Conservation (phyloP, 2,329 filamentous ascomycete genomes). For the Alternaria tenuissima region DNA sequence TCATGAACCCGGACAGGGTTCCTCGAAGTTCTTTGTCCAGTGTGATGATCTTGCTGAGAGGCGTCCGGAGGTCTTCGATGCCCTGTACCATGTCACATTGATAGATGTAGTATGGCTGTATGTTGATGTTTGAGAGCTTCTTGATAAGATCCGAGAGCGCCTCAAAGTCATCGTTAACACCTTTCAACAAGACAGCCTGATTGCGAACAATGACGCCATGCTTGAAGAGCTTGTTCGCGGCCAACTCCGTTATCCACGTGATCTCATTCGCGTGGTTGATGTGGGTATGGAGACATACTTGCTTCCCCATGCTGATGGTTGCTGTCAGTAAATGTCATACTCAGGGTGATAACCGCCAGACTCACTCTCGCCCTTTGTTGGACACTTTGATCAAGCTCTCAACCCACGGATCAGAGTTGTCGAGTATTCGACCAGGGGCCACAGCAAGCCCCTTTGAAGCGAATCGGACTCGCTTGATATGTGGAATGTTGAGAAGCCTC, state of each 20-base stretch:
- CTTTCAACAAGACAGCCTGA: slow-evolving; percentile 66
- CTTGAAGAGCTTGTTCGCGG: slow-evolving; percentile 60
- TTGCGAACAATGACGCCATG: slow-evolving; percentile 66
- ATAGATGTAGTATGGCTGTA: slow-evolving; percentile 72
- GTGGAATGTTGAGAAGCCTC: slow-evolving; percentile 62
- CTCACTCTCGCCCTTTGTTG: slow-evolving; percentile 56
- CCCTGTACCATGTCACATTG: slow-evolving; percentile 69
- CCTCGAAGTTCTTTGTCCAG: slow-evolving; percentile 67
- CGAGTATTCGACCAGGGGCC: slow-evolving; percentile 64
- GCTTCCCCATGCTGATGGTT: slow-evolving; percentile 58
- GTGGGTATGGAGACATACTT: slow-evolving; percentile 70
- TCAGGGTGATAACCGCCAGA: background rate
- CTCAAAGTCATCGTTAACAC: slow-evolving; percentile 64
- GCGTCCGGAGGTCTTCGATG: slow-evolving; percentile 69
- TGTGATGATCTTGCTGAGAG: slow-evolving; percentile 65
- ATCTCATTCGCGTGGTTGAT: slow-evolving; percentile 71
- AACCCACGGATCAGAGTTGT: slow-evolving; percentile 63
- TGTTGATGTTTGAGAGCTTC: slow-evolving; percentile 63
- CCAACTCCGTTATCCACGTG: slow-evolving; percentile 65
- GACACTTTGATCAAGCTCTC: slow-evolving; percentile 62
- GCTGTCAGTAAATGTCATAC: background rate
- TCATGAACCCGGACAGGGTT: slow-evolving; percentile 69
- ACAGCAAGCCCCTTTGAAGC: slow-evolving; percentile 70
- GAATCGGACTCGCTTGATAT: slow-evolving; percentile 68
- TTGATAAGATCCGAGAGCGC: slow-evolving; percentile 65